These are phyloP conservation scores for Daldinia sp. DNA, from an alignment of 2,329 filamentous ascomycete species.

Conservation along the genomic window DNA sequence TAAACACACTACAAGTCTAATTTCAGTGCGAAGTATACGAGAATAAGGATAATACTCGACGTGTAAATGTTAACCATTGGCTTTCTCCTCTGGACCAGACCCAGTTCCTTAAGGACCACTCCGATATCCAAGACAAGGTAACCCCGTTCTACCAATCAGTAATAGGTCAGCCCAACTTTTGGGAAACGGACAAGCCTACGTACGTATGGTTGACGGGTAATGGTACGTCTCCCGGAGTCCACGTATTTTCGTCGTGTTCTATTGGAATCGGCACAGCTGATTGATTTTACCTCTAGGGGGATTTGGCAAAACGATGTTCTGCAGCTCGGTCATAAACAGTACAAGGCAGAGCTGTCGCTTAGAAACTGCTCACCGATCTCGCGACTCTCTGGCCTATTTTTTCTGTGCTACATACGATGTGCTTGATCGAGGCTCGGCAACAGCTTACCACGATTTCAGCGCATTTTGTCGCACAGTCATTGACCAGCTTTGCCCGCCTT, in stretches of 20 bases:
- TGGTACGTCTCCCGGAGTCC: not conserved
- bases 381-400: conserved; percentile 35
- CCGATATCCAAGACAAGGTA: not conserved
- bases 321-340: conserved; percentile 25
- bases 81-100: not conserved
- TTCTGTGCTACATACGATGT: conserved; percentile 23
- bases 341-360: conserved; percentile 11
- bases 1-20: not conserved
- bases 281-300: conserved; percentile 5
- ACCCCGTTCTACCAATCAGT: not conserved
- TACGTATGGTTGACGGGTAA: not conserved
- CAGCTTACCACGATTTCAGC: conserved; percentile 7
- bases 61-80: not conserved
- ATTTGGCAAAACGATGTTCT: conserved; percentile 34
- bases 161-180: not conserved
- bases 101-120: not conserved
- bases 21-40: not conserved
- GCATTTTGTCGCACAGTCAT: conserved; percentile 29
- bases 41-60: not conserved
- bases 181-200: not conserved
- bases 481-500: conserved; percentile 28
- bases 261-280: not conserved
- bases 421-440: not conserved
- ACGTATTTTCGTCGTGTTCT: not conserved
- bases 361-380: not conserved